These are phyloP conservation scores for Arachnopeziza araneosa DNA, from an alignment of 2,329 filamentous ascomycete species.

Conservation along the genomic window DNA sequence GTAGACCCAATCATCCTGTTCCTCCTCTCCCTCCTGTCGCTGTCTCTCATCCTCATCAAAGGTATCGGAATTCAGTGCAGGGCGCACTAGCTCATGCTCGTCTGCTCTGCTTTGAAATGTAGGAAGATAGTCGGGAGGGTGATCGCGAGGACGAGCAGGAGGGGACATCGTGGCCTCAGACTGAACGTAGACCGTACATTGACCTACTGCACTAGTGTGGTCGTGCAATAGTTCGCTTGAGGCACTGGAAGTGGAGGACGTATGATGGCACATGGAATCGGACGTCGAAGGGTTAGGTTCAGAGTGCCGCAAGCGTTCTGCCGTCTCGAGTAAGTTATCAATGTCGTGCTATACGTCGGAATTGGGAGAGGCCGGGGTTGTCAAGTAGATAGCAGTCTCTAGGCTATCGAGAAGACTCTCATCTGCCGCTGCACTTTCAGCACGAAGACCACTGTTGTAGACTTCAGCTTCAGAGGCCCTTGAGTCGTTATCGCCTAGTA, in stretches of 20 bases:
- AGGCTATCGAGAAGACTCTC: constrained; percentile 11
- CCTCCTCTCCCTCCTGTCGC: too few relatives aligned
- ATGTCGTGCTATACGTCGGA: constrained; percentile 14
- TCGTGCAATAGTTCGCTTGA: constrained; percentile 18
- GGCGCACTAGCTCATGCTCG: too few relatives aligned
- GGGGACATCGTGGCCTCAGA: constrained; percentile 13
- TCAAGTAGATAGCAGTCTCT: constrained; percentile 12
- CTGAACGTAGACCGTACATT: constrained; percentile 1
- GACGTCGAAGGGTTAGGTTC: constrained; percentile 12
- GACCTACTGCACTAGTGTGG: constrained; percentile 10
- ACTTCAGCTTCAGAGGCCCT: constrained; percentile 14
- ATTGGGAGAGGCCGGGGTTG: constrained; percentile 14
- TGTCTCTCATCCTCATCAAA: too few relatives aligned
- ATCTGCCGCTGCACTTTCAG: constrained; percentile 10
- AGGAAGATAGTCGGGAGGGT: constrained; percentile 9
- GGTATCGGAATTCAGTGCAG: too few relatives aligned
- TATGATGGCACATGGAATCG: constrained; percentile 6
- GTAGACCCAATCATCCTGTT: too few relatives aligned
- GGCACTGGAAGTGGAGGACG: constrained; percentile 6
- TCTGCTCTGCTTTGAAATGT: too few relatives aligned
- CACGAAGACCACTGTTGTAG: constrained; percentile 9
- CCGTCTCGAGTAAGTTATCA: constrained; percentile 17
- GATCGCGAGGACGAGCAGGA: constrained; percentile 8
- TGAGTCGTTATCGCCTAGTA: constrained; percentile 12
- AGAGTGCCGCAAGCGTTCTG: constrained; percentile 6